phyloP scores from a whole-genome alignment of 1,284 basidiomycete genomes.

The Ganoderma boninense region DNA sequence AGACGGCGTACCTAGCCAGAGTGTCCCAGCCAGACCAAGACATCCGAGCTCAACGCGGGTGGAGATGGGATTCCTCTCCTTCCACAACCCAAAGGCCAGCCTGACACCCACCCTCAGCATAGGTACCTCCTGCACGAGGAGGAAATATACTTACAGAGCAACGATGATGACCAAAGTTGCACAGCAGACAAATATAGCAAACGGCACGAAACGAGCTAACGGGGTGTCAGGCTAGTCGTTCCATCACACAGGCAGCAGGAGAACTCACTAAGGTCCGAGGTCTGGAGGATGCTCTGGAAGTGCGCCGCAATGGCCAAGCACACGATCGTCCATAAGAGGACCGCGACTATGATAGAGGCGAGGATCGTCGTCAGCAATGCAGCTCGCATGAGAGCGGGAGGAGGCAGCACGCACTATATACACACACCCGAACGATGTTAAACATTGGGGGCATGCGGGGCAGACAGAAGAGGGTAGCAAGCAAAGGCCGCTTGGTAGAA shows the following conservation, averaged over 20 bases:
- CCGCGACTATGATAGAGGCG: conserved; percentile 52
- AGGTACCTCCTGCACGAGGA: background rate
- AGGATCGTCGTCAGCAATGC: conserved; percentile 5
- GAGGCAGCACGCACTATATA: conserved; percentile 60
- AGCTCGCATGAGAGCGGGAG: background rate
- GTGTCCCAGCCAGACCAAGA: conserved; percentile 73
- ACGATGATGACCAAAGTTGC: conserved; percentile 72
- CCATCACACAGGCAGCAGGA: background rate
- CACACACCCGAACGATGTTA: conserved; percentile 67
- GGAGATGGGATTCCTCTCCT: conserved; percentile 75
- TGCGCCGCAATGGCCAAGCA: conserved; percentile 80
- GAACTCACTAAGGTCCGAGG: conserved; percentile 81
- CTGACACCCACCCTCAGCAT: conserved; percentile 43
- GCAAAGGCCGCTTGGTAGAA: conserved; percentile 34
- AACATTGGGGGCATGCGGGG: conserved; percentile 61
- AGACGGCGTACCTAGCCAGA: conserved; percentile 74
- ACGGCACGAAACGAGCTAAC: conserved; percentile 83
- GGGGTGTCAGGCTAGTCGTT: background rate
- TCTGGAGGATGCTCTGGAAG: conserved; percentile 71
- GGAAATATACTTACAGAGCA: conserved; percentile 59
- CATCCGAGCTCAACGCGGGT: conserved; percentile 79
- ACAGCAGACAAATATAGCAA: conserved; percentile 80
- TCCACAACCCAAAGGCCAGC: conserved; percentile 67
- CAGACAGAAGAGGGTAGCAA: conserved; percentile 38
- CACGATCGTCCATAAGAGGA: conserved; percentile 76